phyloP scores from a whole-genome alignment of 306 rosid genomes.

The Nissolia schottii region DNA sequence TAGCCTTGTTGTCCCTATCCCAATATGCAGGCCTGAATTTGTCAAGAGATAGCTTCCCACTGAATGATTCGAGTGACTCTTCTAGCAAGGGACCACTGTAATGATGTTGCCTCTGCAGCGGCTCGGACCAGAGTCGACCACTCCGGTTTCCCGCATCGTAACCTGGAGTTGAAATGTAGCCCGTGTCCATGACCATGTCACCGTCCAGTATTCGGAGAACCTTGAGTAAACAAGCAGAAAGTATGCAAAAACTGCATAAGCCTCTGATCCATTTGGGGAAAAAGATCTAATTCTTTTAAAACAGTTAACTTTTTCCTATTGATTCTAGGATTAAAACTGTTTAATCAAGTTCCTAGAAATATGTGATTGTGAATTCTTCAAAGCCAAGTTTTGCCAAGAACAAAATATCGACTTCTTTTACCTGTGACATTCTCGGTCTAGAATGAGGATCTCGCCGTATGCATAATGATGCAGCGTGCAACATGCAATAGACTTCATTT shows the following conservation, averaged over 20 bases:
- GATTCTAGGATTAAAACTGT: background rate
- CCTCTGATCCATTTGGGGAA: background rate
- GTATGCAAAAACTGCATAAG: background rate
- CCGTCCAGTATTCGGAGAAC: slow-evolving; percentile 95
- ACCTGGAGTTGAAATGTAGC: slow-evolving; percentile 57
- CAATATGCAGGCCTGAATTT: slow-evolving; percentile 52
- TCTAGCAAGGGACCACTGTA: slow-evolving; percentile 54
- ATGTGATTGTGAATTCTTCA: background rate
- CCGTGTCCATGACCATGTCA: slow-evolving; percentile 83
- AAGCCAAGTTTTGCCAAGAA: background rate
- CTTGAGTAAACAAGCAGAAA: slow-evolving; percentile 37
- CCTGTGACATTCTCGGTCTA: slow-evolving; percentile 99
- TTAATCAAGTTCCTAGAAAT: background rate
- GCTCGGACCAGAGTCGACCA: slow-evolving; percentile 71
- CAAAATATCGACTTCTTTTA: slow-evolving; percentile 18
- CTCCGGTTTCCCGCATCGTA: slow-evolving; percentile 77
- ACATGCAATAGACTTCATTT: slow-evolving; percentile 83
- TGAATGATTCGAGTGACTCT: slow-evolving; percentile 57
- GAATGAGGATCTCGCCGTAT: slow-evolving; percentile 83
- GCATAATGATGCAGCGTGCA: slow-evolving; percentile 91
- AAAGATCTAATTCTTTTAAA: background rate
- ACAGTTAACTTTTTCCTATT: background rate
- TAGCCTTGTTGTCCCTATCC: slow-evolving; percentile 53
- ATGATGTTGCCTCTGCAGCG: slow-evolving; percentile 52
- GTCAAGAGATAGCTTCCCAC: slow-evolving; percentile 68